Percentiles rank a stretch among this genome's conserved stretches.
Evolutionary conservation across 106 monocot species (phyloP).

Genomic region (Acanthochlamys bracteata): DNA sequence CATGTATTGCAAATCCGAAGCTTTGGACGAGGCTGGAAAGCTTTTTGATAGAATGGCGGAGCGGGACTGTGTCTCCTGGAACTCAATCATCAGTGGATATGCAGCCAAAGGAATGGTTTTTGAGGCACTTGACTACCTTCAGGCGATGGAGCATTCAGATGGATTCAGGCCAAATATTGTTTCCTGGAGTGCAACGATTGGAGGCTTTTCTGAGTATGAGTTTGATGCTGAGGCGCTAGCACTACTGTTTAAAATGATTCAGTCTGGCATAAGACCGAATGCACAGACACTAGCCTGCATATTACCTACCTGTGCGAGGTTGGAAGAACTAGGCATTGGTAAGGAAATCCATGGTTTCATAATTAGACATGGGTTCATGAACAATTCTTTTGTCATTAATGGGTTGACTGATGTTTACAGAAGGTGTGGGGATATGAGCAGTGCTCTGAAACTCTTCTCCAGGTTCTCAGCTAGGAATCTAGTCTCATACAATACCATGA

Average conservation of each 20-base stretch:
- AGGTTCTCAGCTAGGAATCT: slow-evolving; percentile 20
- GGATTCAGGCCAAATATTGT: slow-evolving; percentile 22
- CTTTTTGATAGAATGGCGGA: slow-evolving; percentile 29
- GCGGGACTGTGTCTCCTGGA: slow-evolving; percentile 38
- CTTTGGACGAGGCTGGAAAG: slow-evolving; percentile 16
- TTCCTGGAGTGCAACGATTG: slow-evolving; percentile 43
- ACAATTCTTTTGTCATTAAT: slow-evolving; percentile 30
- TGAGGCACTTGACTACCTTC: slow-evolving; percentile 21
- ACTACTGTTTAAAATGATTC: slow-evolving; percentile 22
- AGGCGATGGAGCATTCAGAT: slow-evolving; percentile 17
- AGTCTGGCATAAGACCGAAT: slow-evolving; percentile 25
- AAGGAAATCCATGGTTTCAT: slow-evolving; percentile 43
- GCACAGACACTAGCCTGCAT: slow-evolving; percentile 28
- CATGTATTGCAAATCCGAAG: slow-evolving; percentile 44
- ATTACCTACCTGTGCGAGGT: slow-evolving; percentile 31
- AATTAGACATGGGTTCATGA: slow-evolving; percentile 16
- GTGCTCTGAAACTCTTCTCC: slow-evolving; percentile 24
- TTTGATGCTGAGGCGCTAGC: slow-evolving; percentile 28
- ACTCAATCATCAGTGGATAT: slow-evolving; percentile 28
- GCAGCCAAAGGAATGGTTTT: slow-evolving; percentile 17
- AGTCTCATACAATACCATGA: slow-evolving; percentile 40
- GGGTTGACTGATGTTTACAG: slow-evolving; percentile 44
- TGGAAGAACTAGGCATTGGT: slow-evolving; percentile 10
- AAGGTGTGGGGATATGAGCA: slow-evolving; percentile 32
- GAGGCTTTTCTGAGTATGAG: slow-evolving; percentile 30